phyloP scores from a whole-genome alignment of 371 early-diverging fungal genomes.

The Thermomucor indicae-seudaticae region DNA sequence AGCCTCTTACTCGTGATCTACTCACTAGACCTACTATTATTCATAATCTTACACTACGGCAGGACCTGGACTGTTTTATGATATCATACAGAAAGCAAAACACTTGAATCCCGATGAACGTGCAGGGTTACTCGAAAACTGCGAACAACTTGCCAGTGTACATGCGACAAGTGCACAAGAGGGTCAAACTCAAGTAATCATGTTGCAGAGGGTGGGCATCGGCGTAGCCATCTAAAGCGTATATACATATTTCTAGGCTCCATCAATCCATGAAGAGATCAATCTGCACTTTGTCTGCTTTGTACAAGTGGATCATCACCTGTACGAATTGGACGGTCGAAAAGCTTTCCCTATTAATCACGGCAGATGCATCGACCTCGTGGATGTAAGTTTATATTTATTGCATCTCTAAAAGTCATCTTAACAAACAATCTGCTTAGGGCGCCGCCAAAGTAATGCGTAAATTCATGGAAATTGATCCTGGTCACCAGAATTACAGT shows the following conservation, averaged over 20 bases:
- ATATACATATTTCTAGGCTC: slow-evolving; percentile 37
- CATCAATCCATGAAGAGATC: slow-evolving; percentile 60
- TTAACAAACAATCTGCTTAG: slow-evolving; percentile 16
- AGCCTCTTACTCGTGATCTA: no score
- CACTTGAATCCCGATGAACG: slow-evolving; percentile 61
- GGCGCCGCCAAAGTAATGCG: slow-evolving; percentile 59
- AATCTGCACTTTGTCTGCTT: slow-evolving; percentile 81
- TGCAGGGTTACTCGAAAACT: slow-evolving; percentile 57
- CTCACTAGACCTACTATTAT: not conserved
- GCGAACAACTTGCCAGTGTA: slow-evolving; percentile 41
- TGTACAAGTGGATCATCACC: slow-evolving; percentile 57
- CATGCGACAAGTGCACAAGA: slow-evolving; percentile 52
- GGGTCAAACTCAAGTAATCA: slow-evolving; percentile 70
- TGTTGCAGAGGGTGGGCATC: no score
- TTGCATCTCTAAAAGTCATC: not conserved
- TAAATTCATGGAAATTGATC: slow-evolving; percentile 65
- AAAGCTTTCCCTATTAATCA: slow-evolving; percentile 76
- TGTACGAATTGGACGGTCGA: slow-evolving; percentile 85
- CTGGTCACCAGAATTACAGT: slow-evolving; percentile 57
- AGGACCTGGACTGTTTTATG: slow-evolving; percentile 51
- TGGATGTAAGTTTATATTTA: slow-evolving; percentile 30
- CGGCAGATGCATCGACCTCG: slow-evolving; percentile 57
- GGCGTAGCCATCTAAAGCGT: no score
- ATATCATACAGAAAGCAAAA: slow-evolving; percentile 53
- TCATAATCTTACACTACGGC: not conserved